These are phyloP conservation scores for Gliomastix tumulicola DNA, from an alignment of 2,329 filamentous ascomycete genomes.

Conservation along the genomic window DNA sequence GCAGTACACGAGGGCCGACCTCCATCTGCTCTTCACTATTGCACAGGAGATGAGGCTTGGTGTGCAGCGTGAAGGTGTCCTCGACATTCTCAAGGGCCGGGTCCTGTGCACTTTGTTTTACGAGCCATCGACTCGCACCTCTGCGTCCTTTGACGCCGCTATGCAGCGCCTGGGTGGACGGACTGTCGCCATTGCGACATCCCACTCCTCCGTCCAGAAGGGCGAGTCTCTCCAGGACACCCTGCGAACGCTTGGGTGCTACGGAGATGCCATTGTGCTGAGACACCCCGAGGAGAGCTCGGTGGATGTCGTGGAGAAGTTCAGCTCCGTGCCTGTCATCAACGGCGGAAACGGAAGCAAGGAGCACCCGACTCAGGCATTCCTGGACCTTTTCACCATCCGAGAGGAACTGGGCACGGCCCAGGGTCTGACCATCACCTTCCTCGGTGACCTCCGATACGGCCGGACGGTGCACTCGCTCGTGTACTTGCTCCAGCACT, in stretches of 20 bases:
- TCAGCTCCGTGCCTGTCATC: constrained; percentile 85
- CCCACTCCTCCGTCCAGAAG: constrained; percentile 85
- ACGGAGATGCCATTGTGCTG: constrained; percentile 91
- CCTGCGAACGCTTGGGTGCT: constrained; percentile 87
- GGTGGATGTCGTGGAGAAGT: constrained; percentile 77
- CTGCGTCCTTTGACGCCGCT: constrained; percentile 90
- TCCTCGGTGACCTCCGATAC: constrained; percentile 87
- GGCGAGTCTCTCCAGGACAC: constrained; percentile 92
- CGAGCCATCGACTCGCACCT: constrained; percentile 93
- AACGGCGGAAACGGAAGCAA: constrained; percentile 95
- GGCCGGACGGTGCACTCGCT: constrained; percentile 94
- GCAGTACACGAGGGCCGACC: constrained; percentile 79
- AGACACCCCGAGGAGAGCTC: constrained; percentile 82
- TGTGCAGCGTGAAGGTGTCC: constrained; percentile 83
- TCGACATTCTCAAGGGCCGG: constrained; percentile 79
- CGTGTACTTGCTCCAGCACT: constrained; percentile 88
- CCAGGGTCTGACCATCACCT: constrained; percentile 91
- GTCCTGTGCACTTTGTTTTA: constrained; percentile 93
- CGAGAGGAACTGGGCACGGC: constrained; percentile 95
- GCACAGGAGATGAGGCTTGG: constrained; percentile 96
- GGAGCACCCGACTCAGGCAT: constrained; percentile 95
- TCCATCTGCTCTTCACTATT: constrained; percentile 91
- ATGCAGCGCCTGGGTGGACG: constrained; percentile 97
- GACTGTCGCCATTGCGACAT: constrained; percentile 74
- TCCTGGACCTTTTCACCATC: constrained; percentile 97